Conservation (phyloP, 257 asterid species). For the Hygrophila difformis region DNA sequence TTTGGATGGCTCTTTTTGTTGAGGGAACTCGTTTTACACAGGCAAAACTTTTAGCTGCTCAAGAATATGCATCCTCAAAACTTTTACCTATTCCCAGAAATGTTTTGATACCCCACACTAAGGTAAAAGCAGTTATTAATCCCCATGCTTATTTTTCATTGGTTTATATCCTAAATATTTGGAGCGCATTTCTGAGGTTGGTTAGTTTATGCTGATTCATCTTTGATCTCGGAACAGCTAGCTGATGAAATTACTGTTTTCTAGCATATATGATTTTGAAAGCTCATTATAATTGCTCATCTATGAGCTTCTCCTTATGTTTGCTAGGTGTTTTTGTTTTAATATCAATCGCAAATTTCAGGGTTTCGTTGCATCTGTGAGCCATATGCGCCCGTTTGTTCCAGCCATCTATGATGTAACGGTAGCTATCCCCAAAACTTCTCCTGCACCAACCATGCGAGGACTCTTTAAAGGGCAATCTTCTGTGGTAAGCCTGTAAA, state of each 20-base stretch:
- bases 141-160: no score
- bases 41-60: slow-evolving; percentile 93
- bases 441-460: slow-evolving; percentile 84
- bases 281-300: background rate
- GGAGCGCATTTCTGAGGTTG: background rate
- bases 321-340: background rate
- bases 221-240: no score
- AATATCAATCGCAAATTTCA: slow-evolving; percentile 21
- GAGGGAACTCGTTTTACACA: slow-evolving; percentile 97
- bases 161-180: no score
- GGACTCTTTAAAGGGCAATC: slow-evolving; percentile 81
- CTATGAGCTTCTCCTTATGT: no score
- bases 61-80: slow-evolving; percentile 75
- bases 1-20: slow-evolving; percentile 92
- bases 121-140: no score
- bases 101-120: slow-evolving; percentile 92
- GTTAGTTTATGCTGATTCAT: no score
- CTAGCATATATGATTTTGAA: no score
- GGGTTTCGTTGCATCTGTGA: slow-evolving; percentile 94
- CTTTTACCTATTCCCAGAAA: slow-evolving; percentile 84
- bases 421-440: slow-evolving; percentile 71
- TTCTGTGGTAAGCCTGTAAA: slow-evolving; percentile 59
- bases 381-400: slow-evolving; percentile 80
- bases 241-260: no score
- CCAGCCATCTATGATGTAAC: slow-evolving; percentile 92